Percentiles rank a stretch among this genome's conserved stretches.
Evolutionary conservation across 306 rosid genomes (phyloP).

Genomic region (Pyrus betulifolia): DNA sequence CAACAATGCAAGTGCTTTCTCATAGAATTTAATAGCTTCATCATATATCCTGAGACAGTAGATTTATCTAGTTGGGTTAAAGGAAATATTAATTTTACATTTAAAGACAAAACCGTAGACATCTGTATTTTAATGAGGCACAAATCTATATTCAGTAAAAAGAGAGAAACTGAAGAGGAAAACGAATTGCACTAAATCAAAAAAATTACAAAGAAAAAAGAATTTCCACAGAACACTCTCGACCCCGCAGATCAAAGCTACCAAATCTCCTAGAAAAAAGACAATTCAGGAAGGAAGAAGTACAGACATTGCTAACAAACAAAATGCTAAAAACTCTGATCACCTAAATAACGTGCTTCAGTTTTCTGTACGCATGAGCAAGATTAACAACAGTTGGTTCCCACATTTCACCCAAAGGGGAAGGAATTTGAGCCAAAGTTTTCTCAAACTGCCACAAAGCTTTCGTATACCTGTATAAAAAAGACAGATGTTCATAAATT

Average conservation of each 20-base stretch:
- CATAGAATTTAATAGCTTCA: slow-evolving; percentile 78
- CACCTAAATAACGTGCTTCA: slow-evolving; percentile 52
- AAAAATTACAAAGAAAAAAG: background rate
- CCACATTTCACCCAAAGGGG: slow-evolving; percentile 82
- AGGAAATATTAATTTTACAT: background rate
- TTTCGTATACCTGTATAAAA: slow-evolving; percentile 57
- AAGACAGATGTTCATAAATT: background rate
- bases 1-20: slow-evolving; percentile 85
- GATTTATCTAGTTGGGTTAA: slow-evolving; percentile 11
- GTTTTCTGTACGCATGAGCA: slow-evolving; percentile 86
- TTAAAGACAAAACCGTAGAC: background rate
- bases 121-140: background rate
- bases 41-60: slow-evolving; percentile 51
- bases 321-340: slow-evolving; percentile 4
- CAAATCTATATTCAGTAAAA: background rate
- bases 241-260: background rate
- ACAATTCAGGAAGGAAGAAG: background rate
- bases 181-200: background rate
- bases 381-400: slow-evolving; percentile 90
- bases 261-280: background rate
- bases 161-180: background rate
- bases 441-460: slow-evolving; percentile 86
- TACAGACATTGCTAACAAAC: background rate
- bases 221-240: background rate
- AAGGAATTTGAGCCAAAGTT: slow-evolving; percentile 71